Base-by-base conservation (phyloP, 2,329 filamentous ascomycete species). In the Fusarium multiceps region DNA sequence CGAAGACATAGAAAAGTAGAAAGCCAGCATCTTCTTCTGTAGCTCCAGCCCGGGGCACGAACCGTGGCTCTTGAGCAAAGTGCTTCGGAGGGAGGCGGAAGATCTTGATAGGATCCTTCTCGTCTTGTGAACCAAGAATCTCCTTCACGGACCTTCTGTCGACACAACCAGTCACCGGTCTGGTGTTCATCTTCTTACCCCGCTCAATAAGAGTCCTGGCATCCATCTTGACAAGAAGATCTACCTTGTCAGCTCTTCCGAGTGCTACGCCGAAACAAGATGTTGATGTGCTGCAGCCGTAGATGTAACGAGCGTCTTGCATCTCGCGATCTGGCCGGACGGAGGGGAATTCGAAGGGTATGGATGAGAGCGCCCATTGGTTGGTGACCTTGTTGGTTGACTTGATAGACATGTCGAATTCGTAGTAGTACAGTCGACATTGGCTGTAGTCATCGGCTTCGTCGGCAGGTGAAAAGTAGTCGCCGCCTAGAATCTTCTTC, bases 371-470 rank as follows among this genome's bases (percentile, higher is more conserved):
- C 1, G 88, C 89, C 81, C 89, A 92, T 70, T 92, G 88, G 48
- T 90, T 83, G 0, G 81, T 82, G 43, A 92, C 90, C 0, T 68
- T 75, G 4, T 78, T 76, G 5, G 37, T 27, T 1, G 6, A 72
- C 20, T 0, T 73, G 58, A 4, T 40, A 2, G 50, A 32, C 2
- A 91, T 77, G 2, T 82, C 79, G 72, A 92, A 92, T 40, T 83
- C 82, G 74, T 91, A 92, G 73, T 92, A 92, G 77, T 92, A 92
- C 0, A 93, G 81, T 7, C 90, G 85, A 63, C 90, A 92, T 76
- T 92, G 88, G 47, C 90, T 88, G 68, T 89, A 85, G 65, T 91
- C 53, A 11, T 65, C 89, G 3, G 78, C 78, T 5, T 81, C 80
- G 55, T 80, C 77, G 2, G 74, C 75, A 2, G 4, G 1, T 1